Percentiles rank a stretch among this genome's conserved stretches.
Conservation (phyloP, 805 yeast genomes). For the Yarrowia sp. region DNA sequence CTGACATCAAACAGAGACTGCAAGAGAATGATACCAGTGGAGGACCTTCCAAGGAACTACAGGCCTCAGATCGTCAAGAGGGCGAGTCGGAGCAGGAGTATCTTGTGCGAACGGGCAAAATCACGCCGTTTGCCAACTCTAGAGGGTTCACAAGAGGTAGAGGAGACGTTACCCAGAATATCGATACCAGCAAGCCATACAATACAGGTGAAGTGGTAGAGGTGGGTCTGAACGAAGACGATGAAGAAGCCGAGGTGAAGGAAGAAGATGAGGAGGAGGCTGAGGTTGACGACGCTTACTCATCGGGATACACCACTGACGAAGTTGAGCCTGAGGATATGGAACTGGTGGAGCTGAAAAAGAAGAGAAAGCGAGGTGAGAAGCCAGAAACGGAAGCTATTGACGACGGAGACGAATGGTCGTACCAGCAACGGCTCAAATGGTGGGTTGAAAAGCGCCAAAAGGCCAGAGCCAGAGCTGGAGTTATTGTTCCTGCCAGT, state of each 20-base stretch:
- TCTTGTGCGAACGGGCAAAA: constrained; percentile 85
- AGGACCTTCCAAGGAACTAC: constrained; percentile 12
- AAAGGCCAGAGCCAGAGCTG: constrained; percentile 50
- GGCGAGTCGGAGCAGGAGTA: constrained; percentile 84
- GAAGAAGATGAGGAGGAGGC: not conserved
- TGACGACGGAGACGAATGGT: constrained; percentile 83
- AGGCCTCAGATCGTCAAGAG: constrained; percentile 53
- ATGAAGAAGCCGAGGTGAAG: not conserved
- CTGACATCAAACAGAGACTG: constrained; percentile 64
- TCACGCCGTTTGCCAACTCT: constrained; percentile 88
- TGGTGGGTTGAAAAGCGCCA: constrained; percentile 67
- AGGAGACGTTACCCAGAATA: constrained; percentile 6
- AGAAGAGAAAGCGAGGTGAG: not conserved
- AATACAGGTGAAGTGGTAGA: not conserved
- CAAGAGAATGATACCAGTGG: constrained; percentile 46
- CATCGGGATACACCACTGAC: constrained; percentile 15
- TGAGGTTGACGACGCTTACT: not conserved
- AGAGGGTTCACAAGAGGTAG: constrained; percentile 39
- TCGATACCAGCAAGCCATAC: constrained; percentile 28
- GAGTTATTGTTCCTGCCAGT: constrained; percentile 43
- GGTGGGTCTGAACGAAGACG: not conserved
- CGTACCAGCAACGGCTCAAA: constrained; percentile 65
- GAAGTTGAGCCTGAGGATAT: constrained; percentile 25
- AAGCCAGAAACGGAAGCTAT: constrained; percentile 45
- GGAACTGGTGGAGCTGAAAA: constrained; percentile 25